Percentiles rank a stretch among this genome's conserved stretches.
phyloP scores from a whole-genome alignment of 2,329 filamentous ascomycete species.

The Sporothrix humicola region DNA sequence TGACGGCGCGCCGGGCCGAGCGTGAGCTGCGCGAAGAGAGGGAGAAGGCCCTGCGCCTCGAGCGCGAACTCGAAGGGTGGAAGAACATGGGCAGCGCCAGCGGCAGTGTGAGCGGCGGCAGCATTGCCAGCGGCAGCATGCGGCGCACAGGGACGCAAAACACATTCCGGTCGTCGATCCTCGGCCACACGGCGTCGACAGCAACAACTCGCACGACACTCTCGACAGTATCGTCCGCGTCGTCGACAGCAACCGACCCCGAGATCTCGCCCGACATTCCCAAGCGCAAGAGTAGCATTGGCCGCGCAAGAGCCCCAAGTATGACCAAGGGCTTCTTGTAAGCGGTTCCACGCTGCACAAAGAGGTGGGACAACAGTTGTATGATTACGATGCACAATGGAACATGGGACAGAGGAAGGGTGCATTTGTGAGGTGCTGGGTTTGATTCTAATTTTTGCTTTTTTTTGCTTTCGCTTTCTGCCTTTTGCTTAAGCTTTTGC shows the following conservation, averaged over 20 bases:
- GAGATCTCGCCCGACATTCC: constrained; percentile 57
- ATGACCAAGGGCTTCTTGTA: constrained; percentile 80
- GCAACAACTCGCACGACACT: constrained; percentile 38
- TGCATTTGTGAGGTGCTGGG: constrained; percentile 6
- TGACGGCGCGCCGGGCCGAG: constrained; percentile 83
- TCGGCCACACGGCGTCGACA: constrained; percentile 36
- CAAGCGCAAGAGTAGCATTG: constrained; percentile 69
- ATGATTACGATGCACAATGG: constrained; percentile 12
- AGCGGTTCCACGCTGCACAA: background rate
- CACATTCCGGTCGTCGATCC: constrained; percentile 40
- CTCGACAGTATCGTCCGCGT: constrained; percentile 45
- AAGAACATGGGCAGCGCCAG: constrained; percentile 62
- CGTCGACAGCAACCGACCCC: constrained; percentile 10
- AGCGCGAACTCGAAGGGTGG: constrained; percentile 85
- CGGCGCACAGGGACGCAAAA: constrained; percentile 54
- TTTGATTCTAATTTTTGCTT: constrained; percentile 12
- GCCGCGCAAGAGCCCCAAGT: constrained; percentile 65
- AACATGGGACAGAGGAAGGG: constrained; percentile 9
- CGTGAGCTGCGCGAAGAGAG: constrained; percentile 87
- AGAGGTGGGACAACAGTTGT: background rate
- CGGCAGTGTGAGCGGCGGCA: constrained; percentile 39
- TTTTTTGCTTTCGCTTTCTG: background rate
- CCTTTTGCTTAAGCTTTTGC: background rate
- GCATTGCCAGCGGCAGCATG: constrained; percentile 56
- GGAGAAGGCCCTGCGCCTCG: constrained; percentile 80